Evolutionary conservation across 192 early-diverging fungal species (phyloP), one percentile per base, ranked within the genome.

Genomic region (Geosiphon pyriformis): DNA sequence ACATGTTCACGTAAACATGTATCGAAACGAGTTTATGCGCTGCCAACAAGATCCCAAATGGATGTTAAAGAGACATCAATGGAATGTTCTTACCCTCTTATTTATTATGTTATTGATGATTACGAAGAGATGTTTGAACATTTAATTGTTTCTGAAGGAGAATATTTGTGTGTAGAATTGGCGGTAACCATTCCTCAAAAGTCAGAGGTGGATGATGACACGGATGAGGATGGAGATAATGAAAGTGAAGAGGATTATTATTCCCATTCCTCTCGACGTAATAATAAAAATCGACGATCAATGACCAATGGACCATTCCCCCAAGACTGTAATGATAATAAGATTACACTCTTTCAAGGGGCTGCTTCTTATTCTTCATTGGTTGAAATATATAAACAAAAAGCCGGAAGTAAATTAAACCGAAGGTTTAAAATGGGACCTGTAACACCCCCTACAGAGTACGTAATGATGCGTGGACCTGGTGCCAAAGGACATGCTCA

Each of bases 391-490:
- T 96, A 90, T 73, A 81, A 89, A 67, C 87, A 92, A 70, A 91
- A 90, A 68, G 80, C 80, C n/a, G 67, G 76, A 0, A 66, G 80
- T 46, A 83, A 88, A 49, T 80, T 87, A 60, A 82, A 82, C 52
- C 82, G 80, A 75, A 77, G 80, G 51, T 83, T 80, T 63, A 87
- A 84, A 65, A 63, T 89, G 71, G 78, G 79, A 30, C 81, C 80
- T 37, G 76, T 78, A 27, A 75, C 80, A n/a, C 84, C 87, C 23
- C 86, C 90, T 18, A 91, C 87, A 12, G 94, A 95, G 68, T 95
- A 92, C 80, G 86, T 95, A 48, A 92, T 93, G 89, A 95, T 95
- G 94, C 83, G 94, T 31, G 94, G 92, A 7, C 94, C 94, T 8
- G 83, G 87, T 20, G 90, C 90, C 18, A 94, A 90, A 74, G 92